A percentile compares a stretch with the other conserved stretches of the same genome.
phyloP scores from a whole-genome alignment of 768 basidiomycete genomes.

The Russula earlei region DNA sequence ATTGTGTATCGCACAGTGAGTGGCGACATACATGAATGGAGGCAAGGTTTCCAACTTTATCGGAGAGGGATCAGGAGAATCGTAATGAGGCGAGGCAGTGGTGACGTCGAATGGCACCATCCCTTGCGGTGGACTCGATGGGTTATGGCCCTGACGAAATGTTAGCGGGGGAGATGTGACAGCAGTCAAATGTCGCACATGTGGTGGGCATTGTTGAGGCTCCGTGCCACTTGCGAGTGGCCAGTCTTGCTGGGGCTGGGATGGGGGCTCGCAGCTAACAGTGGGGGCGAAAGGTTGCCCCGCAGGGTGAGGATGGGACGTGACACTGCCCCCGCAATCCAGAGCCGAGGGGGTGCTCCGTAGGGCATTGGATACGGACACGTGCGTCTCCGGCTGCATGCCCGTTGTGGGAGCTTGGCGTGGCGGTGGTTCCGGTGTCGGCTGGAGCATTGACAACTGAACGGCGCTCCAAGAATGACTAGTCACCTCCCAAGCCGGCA shows the following conservation, averaged over 20 bases:
- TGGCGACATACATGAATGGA: conserved; percentile 5
- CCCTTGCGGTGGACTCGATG: not conserved
- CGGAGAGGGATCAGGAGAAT: conserved; percentile 12
- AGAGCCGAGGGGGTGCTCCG: not conserved
- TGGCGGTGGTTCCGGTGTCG: not conserved
- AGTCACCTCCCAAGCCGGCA: conserved; percentile 2
- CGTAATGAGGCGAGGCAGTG: conserved; percentile 3
- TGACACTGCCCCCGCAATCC: not conserved
- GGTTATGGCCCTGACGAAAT: not conserved
- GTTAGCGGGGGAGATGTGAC: not conserved
- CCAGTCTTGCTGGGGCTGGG: conserved; percentile 2
- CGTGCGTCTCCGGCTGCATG: not conserved
- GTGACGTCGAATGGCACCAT: not conserved
- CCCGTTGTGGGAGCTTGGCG: not conserved
- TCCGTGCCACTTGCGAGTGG: not conserved
- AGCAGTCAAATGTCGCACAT: not conserved
- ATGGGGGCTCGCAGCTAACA: not conserved
- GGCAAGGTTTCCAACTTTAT: not conserved
- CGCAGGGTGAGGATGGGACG: not conserved
- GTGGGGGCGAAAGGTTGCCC: not conserved
- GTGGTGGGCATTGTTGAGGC: not conserved
- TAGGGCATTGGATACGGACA: not conserved
- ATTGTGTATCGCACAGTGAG: not conserved
- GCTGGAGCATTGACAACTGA: not conserved
- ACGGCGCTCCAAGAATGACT: not conserved